A percentile compares a stretch with the other conserved stretches of the same genome.
These are phyloP conservation scores for Fomitiporia mediterranea DNA, from an alignment of 1,284 basidiomycete genomes.

Conservation along the genomic window DNA sequence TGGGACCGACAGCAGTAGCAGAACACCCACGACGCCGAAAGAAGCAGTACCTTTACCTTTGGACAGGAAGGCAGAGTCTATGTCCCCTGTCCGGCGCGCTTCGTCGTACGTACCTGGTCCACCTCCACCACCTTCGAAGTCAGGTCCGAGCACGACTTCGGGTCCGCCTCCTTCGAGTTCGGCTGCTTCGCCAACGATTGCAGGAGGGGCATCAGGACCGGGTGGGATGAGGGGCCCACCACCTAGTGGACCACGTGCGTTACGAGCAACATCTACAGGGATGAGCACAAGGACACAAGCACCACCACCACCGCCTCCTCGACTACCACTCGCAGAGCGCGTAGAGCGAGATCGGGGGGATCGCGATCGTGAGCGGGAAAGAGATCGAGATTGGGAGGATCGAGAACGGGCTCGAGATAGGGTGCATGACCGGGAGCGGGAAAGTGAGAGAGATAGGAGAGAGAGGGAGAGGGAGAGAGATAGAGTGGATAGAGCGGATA, in stretches of 20 bases:
- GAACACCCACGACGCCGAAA: neutral
- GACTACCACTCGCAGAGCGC: constrained; percentile 44
- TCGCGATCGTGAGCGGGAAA: constrained; percentile 20
- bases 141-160: constrained; percentile 24
- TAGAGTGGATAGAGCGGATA: constrained; percentile 25
- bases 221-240: constrained; percentile 32
- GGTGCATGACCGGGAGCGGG: constrained; percentile 18
- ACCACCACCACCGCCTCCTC: constrained; percentile 20
- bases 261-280: constrained; percentile 24
- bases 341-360: constrained; percentile 38
- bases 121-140: constrained; percentile 22
- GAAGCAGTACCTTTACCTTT: too few species aligned
- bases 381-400: constrained; percentile 15
- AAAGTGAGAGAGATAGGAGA: constrained; percentile 38
- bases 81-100: constrained; percentile 6
- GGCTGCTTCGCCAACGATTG: too few species aligned
- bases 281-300: constrained; percentile 23
- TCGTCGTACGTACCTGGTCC: neutral
- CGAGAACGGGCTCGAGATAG: neutral
- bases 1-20: neutral
- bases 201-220: constrained; percentile 23
- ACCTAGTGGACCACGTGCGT: constrained; percentile 50
- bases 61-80: neutral
- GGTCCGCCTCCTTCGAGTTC: constrained; percentile 15
- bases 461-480: constrained; percentile 38